Evolutionary conservation across 768 basidiomycete species (phyloP).

Genomic region (Candolleomyces efflorescens): DNA sequence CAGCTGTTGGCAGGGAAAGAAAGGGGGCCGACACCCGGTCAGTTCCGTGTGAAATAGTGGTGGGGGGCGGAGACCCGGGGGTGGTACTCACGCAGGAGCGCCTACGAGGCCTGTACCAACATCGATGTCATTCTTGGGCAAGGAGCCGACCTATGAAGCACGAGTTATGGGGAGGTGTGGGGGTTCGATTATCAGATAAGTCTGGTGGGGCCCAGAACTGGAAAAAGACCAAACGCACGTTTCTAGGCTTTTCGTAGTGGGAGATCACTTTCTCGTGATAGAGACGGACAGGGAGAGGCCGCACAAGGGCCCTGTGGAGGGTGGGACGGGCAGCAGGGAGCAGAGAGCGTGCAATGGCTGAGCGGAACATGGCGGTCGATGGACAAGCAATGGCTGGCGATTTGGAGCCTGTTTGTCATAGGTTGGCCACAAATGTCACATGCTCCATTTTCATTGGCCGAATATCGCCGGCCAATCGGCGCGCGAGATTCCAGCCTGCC

Average conservation of each 20-base stretch:
- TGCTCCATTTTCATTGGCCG: slow-evolving; percentile 3
- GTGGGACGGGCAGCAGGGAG: slow-evolving; percentile 43
- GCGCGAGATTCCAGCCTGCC: neutral
- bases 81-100: slow-evolving; percentile 78
- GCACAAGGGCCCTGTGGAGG: slow-evolving; percentile 32
- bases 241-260: slow-evolving; percentile 96
- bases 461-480: neutral
- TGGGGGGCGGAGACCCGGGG: neutral
- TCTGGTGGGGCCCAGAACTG: slow-evolving; percentile 22
- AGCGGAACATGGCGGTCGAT: slow-evolving; percentile 64
- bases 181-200: slow-evolving; percentile 55
- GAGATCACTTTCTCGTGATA: slow-evolving; percentile 98
- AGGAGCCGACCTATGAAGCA: slow-evolving; percentile 77
- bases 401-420: slow-evolving; percentile 1
- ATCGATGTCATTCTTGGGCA: slow-evolving; percentile 86
- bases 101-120: slow-evolving; percentile 98
- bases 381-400: slow-evolving; percentile 19
- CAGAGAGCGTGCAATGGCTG: slow-evolving; percentile 49
- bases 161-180: slow-evolving; percentile 2
- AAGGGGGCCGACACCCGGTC: slow-evolving; percentile 16
- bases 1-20: slow-evolving; percentile 46
- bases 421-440: neutral
- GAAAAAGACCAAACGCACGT: slow-evolving; percentile 58
- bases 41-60: slow-evolving; percentile 21
- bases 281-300: slow-evolving; percentile 56